Base-by-base conservation (phyloP, 176 grass and related monocot genomes). In the Lolium rigidum region DNA sequence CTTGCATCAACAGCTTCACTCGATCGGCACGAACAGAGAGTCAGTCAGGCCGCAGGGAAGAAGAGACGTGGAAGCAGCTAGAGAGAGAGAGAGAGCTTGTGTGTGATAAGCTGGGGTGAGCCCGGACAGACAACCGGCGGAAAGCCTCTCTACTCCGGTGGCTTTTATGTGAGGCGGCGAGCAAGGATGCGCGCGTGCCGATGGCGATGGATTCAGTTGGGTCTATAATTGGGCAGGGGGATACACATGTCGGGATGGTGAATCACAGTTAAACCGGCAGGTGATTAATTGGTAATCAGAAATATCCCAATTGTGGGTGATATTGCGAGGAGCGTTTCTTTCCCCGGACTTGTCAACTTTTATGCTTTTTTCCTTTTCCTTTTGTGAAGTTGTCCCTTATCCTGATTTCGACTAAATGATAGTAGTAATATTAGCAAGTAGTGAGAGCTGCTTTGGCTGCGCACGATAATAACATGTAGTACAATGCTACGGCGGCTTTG, bases 1-100 rank as follows among this genome's bases (percentile, higher is more conserved):
- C 82, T 79, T 54, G 61, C 88, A 82, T 81, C 78, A 61, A 81
- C 51, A 17, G 79, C 79, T 24, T 81, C 84, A 1, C 72, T 21
- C 5, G n/a, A n/a, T n/a, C n/a, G 22, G 35, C 57, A 59, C 71
- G 3, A 59, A 38, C 49, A 4, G 31, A 14, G 67, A 61, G 6
- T 4, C 21, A 13, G 25, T 4, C 3, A 13, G 1, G 10, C 9
- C 5, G 58, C 70, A 67, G 70, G 79, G 9, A 81, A 13, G 61
- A 37, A 50, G n/a, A 50, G 79, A n/a, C 44, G 61, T 67, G 46
- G 44, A 80, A 28, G 31, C 18, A 41, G 64, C 70, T 48, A 55
- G 48, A 28, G 26, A 41, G 64, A 55, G 48, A 41, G 64, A 82
- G 64, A 55, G 48, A 10, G 62, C 62, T 68, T 61, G n/a, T 46